Conservation (phyloP, 2,329 filamentous ascomycete species). For the Trichoderma koningiopsis region DNA sequence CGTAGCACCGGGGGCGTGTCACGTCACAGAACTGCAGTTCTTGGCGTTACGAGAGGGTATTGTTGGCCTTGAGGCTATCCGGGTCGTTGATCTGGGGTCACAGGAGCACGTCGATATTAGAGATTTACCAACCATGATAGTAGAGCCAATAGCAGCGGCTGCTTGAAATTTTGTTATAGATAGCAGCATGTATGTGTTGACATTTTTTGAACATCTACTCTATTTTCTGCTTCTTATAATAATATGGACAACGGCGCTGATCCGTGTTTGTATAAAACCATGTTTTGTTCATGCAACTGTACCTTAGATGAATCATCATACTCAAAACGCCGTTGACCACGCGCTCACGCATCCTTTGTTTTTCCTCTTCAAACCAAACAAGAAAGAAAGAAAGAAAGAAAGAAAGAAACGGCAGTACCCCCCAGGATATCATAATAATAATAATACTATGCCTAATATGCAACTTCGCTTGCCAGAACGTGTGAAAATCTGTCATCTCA, state of each 20-base stretch:
- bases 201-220: neutral
- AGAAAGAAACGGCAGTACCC: constrained; percentile 23
- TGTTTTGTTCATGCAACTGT: neutral
- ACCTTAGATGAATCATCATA: neutral
- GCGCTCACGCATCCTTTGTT: neutral
- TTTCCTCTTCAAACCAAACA: neutral
- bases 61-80: constrained; percentile 69
- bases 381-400: constrained; percentile 20
- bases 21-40: constrained; percentile 73
- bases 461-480: constrained; percentile 22
- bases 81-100: constrained; percentile 71
- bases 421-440: constrained; percentile 15
- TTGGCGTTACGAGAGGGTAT: constrained; percentile 68
- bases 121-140: constrained; percentile 70
- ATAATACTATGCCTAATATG: constrained; percentile 17
- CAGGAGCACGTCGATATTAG: constrained; percentile 78
- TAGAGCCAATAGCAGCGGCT: constrained; percentile 42
- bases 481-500: constrained; percentile 30
- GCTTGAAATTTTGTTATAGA: neutral
- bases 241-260: constrained; percentile 1
- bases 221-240: neutral
- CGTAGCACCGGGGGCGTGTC: constrained; percentile 70
- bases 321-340: neutral
- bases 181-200: neutral
- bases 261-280: neutral